These are phyloP conservation scores for Sugiyamaella americana DNA, from an alignment of 805 yeast species.

Conservation along the genomic window DNA sequence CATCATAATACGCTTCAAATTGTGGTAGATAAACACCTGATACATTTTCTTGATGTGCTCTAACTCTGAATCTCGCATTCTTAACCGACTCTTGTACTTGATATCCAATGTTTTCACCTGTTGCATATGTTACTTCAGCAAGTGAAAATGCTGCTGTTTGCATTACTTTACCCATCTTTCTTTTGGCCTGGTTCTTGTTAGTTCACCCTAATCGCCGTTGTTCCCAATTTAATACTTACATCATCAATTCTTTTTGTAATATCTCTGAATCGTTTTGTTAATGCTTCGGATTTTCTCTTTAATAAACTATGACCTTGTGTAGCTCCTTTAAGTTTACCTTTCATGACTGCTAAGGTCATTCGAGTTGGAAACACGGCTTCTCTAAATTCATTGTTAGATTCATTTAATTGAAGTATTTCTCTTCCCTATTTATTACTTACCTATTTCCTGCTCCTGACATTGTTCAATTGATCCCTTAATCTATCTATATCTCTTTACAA, in stretches of 20 bases:
- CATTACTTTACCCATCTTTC: slow-evolving; percentile 98
- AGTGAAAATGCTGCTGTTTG: slow-evolving; percentile 96
- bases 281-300: slow-evolving; percentile 94
- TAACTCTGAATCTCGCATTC: slow-evolving; percentile 78
- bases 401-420: not conserved
- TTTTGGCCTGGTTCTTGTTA: slow-evolving; percentile 48
- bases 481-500: no score
- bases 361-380: slow-evolving; percentile 97
- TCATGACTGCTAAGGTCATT: slow-evolving; percentile 94
- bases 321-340: slow-evolving; percentile 93
- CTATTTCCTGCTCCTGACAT: slow-evolving; percentile 64
- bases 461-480: no score
- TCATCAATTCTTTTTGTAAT: slow-evolving; percentile 91
- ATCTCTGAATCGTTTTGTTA: slow-evolving; percentile 93
- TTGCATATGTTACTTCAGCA: slow-evolving; percentile 96
- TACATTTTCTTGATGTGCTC: slow-evolving; percentile 91
- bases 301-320: slow-evolving; percentile 90
- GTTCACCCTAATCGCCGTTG: not conserved
- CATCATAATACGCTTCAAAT: slow-evolving; percentile 79
- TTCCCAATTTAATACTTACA: slow-evolving; percentile 27
- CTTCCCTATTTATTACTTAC: no score
- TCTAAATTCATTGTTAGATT: slow-evolving; percentile 36
- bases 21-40: slow-evolving; percentile 93
- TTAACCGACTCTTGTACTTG: slow-evolving; percentile 94
- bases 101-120: slow-evolving; percentile 91